Base-by-base conservation (phyloP, 2,329 filamentous ascomycete genomes). In the Aotearoamyces nothofagi region DNA sequence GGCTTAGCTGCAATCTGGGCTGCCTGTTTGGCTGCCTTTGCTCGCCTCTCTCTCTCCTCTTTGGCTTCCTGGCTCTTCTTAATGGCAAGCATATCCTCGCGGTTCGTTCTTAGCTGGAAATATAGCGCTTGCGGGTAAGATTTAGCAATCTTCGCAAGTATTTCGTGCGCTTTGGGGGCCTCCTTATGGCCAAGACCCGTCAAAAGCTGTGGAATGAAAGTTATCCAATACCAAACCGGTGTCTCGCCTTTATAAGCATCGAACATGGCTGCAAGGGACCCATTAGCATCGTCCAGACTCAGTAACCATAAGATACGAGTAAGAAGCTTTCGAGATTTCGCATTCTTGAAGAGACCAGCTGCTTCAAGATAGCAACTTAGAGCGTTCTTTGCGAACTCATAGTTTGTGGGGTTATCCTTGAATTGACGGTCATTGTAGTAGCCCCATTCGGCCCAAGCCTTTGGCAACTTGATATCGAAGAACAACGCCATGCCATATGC, bases 151-250 rank as follows among this genome's bases (percentile, higher is more conserved):
- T 90, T 92, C 14, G 83, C 69, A 11, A 99, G 66, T 27, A 99
- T 82, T 28, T 72, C 70, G 49, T 90, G 79, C 24, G 87, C 81
- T 26, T 92, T 78, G 4, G 75, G 73, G 9, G 84, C 87, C 54
- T 99, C 92, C 43, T 87, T 86, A 47, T 94, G 78, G 2, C 81
- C 82, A 28, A 98, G 64, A 29, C 87, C 90, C 24, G 83, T 87
- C 17, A 99, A 69, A 23, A 99, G 66, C 53, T 99, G 90, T 11
- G 90, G 90, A 38, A 99, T 96, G 51, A 92, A 98, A 0, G 87
- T 96, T 42, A 96, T 94, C 90, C 90, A 99, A 57, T 96, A 98
- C 90, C 90, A 99, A 9, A 92, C 83, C 1, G 86, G 84, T 2
- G 84, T 92, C 43, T 98, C 92, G 29, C 90, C 90, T 60, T 96